Evolutionary conservation across 352 stramenopile genomes (phyloP).

Genomic region (Phytophthora pinifolia): DNA sequence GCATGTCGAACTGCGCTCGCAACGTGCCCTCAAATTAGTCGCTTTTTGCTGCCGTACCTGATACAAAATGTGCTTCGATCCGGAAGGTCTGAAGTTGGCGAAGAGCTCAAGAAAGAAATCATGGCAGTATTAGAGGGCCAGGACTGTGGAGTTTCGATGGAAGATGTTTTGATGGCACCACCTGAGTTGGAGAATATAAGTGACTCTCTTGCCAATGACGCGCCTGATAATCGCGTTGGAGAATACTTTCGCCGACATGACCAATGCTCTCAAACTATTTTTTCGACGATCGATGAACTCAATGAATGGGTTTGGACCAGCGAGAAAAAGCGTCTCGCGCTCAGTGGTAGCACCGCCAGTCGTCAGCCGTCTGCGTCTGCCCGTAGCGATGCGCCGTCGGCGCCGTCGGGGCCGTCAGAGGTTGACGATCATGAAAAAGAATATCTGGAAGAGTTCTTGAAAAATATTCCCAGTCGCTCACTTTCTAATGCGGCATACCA

Average conservation of each 20-base stretch:
- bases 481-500: conserved; percentile 72
- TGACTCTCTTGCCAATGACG: conserved; percentile 10
- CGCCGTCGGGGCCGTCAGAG: conserved; percentile 44
- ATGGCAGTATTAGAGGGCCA: conserved; percentile 81
- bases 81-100: conserved; percentile 55
- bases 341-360: conserved; percentile 56
- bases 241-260: conserved; percentile 81
- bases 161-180: conserved; percentile 42
- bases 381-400: conserved; percentile 45
- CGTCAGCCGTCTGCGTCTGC: conserved; percentile 37
- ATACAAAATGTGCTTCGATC: conserved; percentile 86
- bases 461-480: conserved; percentile 62
- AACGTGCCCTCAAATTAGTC: conserved; percentile 71
- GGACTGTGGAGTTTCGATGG: conserved; percentile 55
- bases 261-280: conserved; percentile 84
- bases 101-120: conserved; percentile 78
- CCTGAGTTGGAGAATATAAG: conserved; percentile 30
- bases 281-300: conserved; percentile 84
- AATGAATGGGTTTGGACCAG: conserved; percentile 89
- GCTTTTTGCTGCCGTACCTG: conserved; percentile 83
- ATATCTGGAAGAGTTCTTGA: conserved; percentile 74
- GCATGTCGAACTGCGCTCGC: conserved; percentile 62
- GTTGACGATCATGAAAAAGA: conserved; percentile 78
- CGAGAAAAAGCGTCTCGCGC: conserved; percentile 73
- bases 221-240: conserved; percentile 28